phyloP scores from a whole-genome alignment of 2,329 filamentous ascomycete species.

The Epichloe typhina region DNA sequence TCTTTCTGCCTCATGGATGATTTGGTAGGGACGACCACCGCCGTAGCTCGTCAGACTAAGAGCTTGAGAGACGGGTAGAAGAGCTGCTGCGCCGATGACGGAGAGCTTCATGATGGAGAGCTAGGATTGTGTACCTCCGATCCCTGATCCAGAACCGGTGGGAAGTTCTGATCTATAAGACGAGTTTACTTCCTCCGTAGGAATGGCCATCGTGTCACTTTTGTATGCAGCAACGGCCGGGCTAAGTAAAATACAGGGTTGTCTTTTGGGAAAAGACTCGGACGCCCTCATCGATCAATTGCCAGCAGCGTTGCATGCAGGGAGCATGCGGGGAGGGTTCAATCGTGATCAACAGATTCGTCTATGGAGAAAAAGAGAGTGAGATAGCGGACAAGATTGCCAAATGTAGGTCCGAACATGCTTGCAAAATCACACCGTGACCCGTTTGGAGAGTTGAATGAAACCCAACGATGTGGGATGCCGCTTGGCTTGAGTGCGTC shows the following conservation, averaged over 20 bases:
- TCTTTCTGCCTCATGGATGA: constrained; percentile 12
- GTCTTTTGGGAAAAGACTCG: background rate
- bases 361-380: background rate
- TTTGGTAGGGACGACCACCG: constrained; percentile 9
- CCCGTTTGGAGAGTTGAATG: background rate
- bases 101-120: constrained; percentile 12
- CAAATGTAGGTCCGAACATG: background rate
- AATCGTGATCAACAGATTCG: background rate
- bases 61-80: constrained; percentile 1
- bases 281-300: background rate
- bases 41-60: constrained; percentile 6
- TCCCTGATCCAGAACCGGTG: background rate
- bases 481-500: background rate
- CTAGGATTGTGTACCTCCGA: background rate
- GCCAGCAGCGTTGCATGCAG: background rate
- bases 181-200: background rate
- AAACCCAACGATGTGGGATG: background rate
- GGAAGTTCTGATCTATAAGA: background rate
- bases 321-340: background rate
- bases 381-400: background rate
- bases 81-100: background rate
- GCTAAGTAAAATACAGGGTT: background rate
- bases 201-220: background rate
- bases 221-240: background rate
- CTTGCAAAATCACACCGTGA: background rate